These are phyloP conservation scores for Agrocybe chaxingu DNA, from an alignment of 768 basidiomycete genomes.

Conservation along the genomic window DNA sequence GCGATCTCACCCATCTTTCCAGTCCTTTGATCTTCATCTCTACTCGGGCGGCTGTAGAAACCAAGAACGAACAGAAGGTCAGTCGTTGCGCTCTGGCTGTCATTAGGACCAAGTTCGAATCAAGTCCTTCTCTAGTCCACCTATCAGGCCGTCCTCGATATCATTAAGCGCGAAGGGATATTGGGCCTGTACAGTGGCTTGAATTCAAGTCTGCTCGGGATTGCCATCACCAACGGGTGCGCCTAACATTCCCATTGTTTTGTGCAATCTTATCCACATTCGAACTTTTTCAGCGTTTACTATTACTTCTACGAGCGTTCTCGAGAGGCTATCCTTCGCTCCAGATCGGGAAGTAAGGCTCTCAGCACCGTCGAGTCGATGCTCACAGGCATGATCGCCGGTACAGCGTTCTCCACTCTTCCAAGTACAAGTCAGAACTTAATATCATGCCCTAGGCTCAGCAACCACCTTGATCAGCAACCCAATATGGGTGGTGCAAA, in stretches of 20 bases:
- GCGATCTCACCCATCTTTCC: background rate
- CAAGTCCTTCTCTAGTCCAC: constrained; percentile 42
- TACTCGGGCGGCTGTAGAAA: constrained; percentile 89
- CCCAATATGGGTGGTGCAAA: constrained; percentile 97
- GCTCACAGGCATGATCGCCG: constrained; percentile 82
- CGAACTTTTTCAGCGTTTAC: constrained; percentile 59
- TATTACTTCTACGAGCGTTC: constrained; percentile 89
- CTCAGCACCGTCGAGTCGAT: constrained; percentile 88
- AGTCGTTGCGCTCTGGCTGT: constrained; percentile 8
- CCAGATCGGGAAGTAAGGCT: constrained; percentile 58
- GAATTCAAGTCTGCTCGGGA: constrained; percentile 80
- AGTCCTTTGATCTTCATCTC: constrained; percentile 92
- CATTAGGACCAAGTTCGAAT: background rate
- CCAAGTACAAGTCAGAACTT: background rate
- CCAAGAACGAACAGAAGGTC: constrained; percentile 76
- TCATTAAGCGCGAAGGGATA: constrained; percentile 81
- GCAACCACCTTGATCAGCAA: constrained; percentile 88
- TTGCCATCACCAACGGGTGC: constrained; percentile 91
- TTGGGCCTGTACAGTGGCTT: constrained; percentile 86
- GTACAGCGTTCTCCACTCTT: constrained; percentile 30
- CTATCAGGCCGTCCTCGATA: constrained; percentile 66
- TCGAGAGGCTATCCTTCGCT: constrained; percentile 51
- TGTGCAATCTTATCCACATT: background rate
- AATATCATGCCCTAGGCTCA: constrained; percentile 51
- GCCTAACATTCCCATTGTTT: constrained; percentile 13